phyloP scores from a whole-genome alignment of 176 grass and related monocot genomes.

The Ensete ventricosum region DNA sequence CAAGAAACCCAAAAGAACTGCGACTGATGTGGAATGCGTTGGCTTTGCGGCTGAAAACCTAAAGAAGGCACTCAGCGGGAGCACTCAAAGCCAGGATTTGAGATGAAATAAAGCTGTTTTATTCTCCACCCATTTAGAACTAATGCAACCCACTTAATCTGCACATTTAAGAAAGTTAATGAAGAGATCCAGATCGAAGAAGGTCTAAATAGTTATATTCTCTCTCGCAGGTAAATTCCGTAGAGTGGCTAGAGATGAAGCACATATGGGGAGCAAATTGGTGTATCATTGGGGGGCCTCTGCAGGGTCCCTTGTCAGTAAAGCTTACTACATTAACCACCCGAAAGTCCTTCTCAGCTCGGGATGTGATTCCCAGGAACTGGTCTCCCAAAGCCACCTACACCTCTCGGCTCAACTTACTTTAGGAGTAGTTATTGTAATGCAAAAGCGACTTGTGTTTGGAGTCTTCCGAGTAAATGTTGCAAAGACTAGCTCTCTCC shows the following conservation, averaged over 20 bases:
- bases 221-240: slow-evolving; percentile 62
- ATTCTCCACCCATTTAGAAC: no score
- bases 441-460: slow-evolving; percentile 24
- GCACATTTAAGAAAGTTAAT: no score
- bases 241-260: slow-evolving; percentile 81
- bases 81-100: no score
- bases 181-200: no score
- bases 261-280: slow-evolving; percentile 95
- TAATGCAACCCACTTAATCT: no score
- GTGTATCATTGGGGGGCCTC: slow-evolving; percentile 68
- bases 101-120: no score
- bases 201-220: neutral
- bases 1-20: neutral
- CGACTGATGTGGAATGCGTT: neutral
- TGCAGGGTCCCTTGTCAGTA: slow-evolving; percentile 75
- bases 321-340: slow-evolving; percentile 72
- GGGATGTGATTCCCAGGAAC: slow-evolving; percentile 82
- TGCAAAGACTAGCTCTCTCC: slow-evolving; percentile 51
- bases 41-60: neutral
- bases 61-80: neutral
- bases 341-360: slow-evolving; percentile 50
- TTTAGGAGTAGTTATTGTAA: slow-evolving; percentile 30
- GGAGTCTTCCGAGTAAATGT: neutral
- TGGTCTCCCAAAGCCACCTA: slow-evolving; percentile 94
- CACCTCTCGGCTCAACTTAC: slow-evolving; percentile 91